Base-by-base conservation (phyloP, 2,329 filamentous ascomycete genomes). In the Nemania sp. region DNA sequence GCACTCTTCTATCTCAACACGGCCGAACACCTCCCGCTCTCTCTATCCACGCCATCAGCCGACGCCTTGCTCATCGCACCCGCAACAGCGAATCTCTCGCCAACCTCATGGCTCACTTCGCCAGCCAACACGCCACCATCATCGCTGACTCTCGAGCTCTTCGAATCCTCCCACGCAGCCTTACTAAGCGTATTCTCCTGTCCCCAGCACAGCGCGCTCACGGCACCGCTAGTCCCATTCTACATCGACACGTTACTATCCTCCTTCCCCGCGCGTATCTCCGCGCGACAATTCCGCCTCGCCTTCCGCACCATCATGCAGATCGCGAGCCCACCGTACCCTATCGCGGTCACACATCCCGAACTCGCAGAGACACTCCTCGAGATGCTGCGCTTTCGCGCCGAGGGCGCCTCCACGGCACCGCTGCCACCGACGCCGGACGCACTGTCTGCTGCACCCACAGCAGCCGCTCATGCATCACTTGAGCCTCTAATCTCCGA, bases 1-100 rank as follows among this genome's bases (percentile, higher is more conserved):
- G 89, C 94, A 67, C 80, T 96, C 14, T 96, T 90, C 75, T 96
- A 95, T 72, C 81, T 97, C 58, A 94, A 95, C 66, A 83, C 87
- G 0, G 86, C 89, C 2, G 92, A 96, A 69, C 90, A 96, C 69
- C 85, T 96, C 56, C 86, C 90, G 0, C 76, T 91, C 7, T 75
- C 83, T 2, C 72, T 96, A 1, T 76, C 89, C 0, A 80, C 88
- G 0, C 73, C 79, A 3, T 80, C 82, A 2, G 90, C 86, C 64
- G 89, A 95, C 63, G 77, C 83, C 2, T 77, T 96, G 2, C 81
- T 96, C 14, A 77, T 96, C 47, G 80, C 86, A 28, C 86, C 90
- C 1, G 88, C 91, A 6, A 81, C 84, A 5, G 81, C 87, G 1
- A 94, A 96, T 67, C 82, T 97, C 3, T 73, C 76, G 0, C 72